These are phyloP conservation scores for Gynandropsis gynandra DNA, from an alignment of 345 rosid species.

Conservation along the genomic window DNA sequence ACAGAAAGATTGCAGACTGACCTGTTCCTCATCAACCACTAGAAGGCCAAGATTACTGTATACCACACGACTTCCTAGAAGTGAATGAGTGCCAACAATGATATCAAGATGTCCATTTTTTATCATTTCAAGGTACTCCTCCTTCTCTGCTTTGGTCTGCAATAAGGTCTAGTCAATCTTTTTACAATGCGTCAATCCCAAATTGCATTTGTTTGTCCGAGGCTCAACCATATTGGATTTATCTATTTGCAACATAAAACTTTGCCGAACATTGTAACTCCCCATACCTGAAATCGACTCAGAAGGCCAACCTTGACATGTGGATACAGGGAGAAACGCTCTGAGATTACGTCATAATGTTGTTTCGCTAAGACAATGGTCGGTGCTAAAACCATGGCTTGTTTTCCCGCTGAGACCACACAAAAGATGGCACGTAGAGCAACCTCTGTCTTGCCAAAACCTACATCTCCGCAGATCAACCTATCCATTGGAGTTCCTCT, in stretches of 20 bases:
- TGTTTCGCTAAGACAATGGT: slow-evolving; percentile 92
- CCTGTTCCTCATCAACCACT: slow-evolving; percentile 99
- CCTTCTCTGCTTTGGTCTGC: slow-evolving; percentile 85
- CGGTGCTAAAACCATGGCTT: slow-evolving; percentile 96
- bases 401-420: slow-evolving; percentile 83
- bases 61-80: slow-evolving; percentile 87
- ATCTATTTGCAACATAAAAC: slow-evolving; percentile 10
- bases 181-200: slow-evolving; percentile 6
- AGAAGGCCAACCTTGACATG: slow-evolving; percentile 70
- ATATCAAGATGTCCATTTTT: slow-evolving; percentile 68
- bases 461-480: slow-evolving; percentile 93
- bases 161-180: slow-evolving; percentile 22
- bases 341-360: slow-evolving; percentile 80
- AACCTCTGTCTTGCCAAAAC: slow-evolving; percentile 98
- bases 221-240: slow-evolving; percentile 1
- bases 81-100: slow-evolving; percentile 92
- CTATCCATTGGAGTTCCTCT: slow-evolving; percentile 96
- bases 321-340: slow-evolving; percentile 60
- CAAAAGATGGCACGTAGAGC: slow-evolving; percentile 87
- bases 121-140: slow-evolving; percentile 60
- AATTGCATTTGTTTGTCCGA: slow-evolving; percentile 7
- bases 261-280: slow-evolving; percentile 10
- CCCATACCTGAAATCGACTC: slow-evolving; percentile 86
- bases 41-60: slow-evolving; percentile 92
- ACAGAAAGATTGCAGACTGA: slow-evolving; percentile 26